Evolutionary conservation across 257 asterid species (phyloP).

Genomic region (Mitragyna speciosa): DNA sequence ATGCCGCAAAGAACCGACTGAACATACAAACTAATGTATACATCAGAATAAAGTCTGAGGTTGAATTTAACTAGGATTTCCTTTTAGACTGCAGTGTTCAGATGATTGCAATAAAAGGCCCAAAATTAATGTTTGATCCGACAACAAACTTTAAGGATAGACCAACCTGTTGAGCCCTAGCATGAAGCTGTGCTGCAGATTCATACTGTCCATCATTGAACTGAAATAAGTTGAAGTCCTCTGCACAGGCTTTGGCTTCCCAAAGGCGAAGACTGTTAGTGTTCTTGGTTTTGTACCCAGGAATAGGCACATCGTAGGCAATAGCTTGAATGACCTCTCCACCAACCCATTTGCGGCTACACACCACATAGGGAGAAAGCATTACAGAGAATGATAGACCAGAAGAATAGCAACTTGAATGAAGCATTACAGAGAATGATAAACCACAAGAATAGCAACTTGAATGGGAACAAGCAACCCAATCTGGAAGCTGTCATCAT

Average conservation of each 20-base stretch:
- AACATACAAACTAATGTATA: not conserved
- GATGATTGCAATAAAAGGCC: not conserved
- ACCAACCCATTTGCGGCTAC: conserved; percentile 90
- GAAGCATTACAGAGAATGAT: not conserved
- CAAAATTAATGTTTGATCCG: too few species aligned
- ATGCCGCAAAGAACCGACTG: not conserved
- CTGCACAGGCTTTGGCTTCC: conserved; percentile 95
- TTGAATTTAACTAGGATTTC: not conserved
- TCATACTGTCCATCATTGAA: conserved; percentile 97
- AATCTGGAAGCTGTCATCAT: not conserved
- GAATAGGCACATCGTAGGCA: conserved; percentile 99
- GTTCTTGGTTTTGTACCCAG: conserved; percentile 97
- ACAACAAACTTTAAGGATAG: not conserved
- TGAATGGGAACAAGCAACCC: conserved; percentile 11
- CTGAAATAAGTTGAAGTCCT: conserved; percentile 79
- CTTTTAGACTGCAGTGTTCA: not conserved
- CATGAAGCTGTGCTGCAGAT: conserved; percentile 91
- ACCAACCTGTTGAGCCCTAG: conserved; percentile 92
- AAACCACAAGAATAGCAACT: not conserved
- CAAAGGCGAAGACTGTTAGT: conserved; percentile 96
- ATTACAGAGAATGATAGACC: not conserved
- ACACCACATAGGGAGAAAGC: conserved; percentile 15
- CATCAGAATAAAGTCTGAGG: conserved; percentile 9
- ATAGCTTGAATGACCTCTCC: conserved; percentile 95
- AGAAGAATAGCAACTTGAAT: too few species aligned